Base-by-base conservation (phyloP, 2,329 filamentous ascomycete species). In the Arthrobotrys sinensis region DNA sequence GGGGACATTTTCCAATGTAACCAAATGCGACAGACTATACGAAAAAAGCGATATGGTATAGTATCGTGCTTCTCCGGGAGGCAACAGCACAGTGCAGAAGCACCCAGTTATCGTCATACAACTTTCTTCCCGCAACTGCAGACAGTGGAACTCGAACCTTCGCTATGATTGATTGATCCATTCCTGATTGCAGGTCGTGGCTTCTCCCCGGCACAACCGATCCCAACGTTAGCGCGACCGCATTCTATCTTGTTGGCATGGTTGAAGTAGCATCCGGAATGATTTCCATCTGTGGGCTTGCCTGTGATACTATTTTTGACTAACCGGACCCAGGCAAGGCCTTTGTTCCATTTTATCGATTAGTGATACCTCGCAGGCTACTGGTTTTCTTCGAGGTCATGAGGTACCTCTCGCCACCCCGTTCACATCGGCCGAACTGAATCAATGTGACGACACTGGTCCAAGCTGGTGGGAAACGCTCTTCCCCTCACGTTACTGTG, bases 231-330 rank as follows among this genome's bases (percentile, higher is more conserved):
- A 71, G 66, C 60, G 66, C 70, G 38, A 63, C 66, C 60, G 60
- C 40, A 71, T 65, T 46, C 67, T 40, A 14, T 50, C 38, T 24
- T 57, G 50, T 60, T 60, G 69, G 69, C 69, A 73, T 57, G 50
- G 19, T 55, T 43, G 62, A 67, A 52, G 70, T 75, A 72, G 67
- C 67, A 78, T 72, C 21, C 67, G 66, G 75, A 67, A 66, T 71
- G 60, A 70, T 71, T 66, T 60, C 67, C 73, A 53, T 60, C 57
- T 65, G 50, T 66, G 64, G 38, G 62, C 46, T 38, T 34, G 46
- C 38, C 21, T 62, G 45, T 71, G 73, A 60, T 77, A 34, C 73
- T 77, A 71, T 72, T 78, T 77, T 78, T 66, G 73, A 67, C 28
- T 32, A 19, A 63, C 28, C 65, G 24, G 12, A 11, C 7, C 16